phyloP scores from a whole-genome alignment of 2,329 filamentous ascomycete genomes.

The Aspergillus tamarii region DNA sequence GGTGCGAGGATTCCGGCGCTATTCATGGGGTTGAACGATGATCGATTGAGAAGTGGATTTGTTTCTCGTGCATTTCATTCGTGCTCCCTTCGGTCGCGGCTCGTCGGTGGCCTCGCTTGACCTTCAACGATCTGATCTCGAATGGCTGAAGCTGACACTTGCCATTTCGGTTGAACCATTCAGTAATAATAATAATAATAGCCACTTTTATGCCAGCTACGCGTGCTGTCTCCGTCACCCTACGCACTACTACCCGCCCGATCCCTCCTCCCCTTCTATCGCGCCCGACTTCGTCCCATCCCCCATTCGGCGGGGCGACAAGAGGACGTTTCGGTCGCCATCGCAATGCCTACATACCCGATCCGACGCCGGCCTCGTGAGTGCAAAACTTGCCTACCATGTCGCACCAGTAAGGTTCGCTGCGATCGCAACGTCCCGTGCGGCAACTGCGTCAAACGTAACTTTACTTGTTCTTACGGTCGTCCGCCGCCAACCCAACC shows the following conservation, averaged over 20 bases:
- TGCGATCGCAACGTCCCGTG: slow-evolving; percentile 47
- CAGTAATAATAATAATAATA: slow-evolving; percentile 1
- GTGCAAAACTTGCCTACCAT: slow-evolving; percentile 53
- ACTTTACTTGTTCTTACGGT: slow-evolving; percentile 43
- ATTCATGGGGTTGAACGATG: not conserved
- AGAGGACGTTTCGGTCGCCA: slow-evolving; percentile 14
- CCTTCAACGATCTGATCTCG: not conserved
- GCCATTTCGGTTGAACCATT: not conserved
- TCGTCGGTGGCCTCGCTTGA: slow-evolving; percentile 3
- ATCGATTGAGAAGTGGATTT: slow-evolving; percentile 4
- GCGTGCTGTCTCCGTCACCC: not conserved
- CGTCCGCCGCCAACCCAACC: slow-evolving; percentile 27
- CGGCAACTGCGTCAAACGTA: slow-evolving; percentile 46
- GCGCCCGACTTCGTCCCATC: slow-evolving; percentile 4
- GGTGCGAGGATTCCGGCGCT: slow-evolving; percentile 1
- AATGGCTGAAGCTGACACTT: slow-evolving; percentile 3
- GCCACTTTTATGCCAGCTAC: not conserved
- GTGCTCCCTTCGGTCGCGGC: slow-evolving; percentile 1
- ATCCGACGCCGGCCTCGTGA: slow-evolving; percentile 41
- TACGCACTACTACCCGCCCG: not conserved
- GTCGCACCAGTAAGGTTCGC: slow-evolving; percentile 55
- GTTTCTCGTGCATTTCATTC: not conserved
- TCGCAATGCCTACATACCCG: slow-evolving; percentile 37
- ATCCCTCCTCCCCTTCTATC: slow-evolving; percentile 6
- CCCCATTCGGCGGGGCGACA: slow-evolving; percentile 20